Evolutionary conservation across 1,284 basidiomycete genomes (phyloP), one percentile per base, ranked within the genome.

Genomic region (Coniophora puteana): DNA sequence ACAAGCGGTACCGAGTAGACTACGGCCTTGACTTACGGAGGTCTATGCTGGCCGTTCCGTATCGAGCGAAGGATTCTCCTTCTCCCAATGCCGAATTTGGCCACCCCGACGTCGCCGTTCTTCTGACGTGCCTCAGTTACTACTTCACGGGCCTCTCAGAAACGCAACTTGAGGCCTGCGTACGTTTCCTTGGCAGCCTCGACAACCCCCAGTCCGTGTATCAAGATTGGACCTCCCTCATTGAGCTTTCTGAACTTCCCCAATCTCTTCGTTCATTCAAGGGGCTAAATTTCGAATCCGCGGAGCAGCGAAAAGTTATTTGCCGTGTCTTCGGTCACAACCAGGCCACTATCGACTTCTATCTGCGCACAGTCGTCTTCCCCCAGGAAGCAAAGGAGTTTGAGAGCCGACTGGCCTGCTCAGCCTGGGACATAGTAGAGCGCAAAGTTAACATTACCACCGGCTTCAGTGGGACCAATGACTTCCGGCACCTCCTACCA

Each of bases 401-500:
- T 43, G 63, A 62, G 0, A 45, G 52, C 4, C 78, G 74, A 42
- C 47, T 80, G 1, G 53, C 67, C 3, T 69, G 74, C 6, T 75
- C 71, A 8, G 68, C 65, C 0, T 79, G 77, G 76, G 76, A 79
- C 55, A 52, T 79, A 26, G 74, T 69, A 1, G 66, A 68, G 42
- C 12, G 21, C 14, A 61, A 7, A 7, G 35, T 21, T 3, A 30
- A 16, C 21, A 24, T 3, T 14, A 68, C 58, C 4, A 78, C 72
- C 2, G 77, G 77, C 0, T 80, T 79, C 49, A 78, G 74, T 33
- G 77, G 77, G 8, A 78, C 76, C 1, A 79, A 78, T 36, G 76
- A 79, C 48, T 69, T 68, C 24, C 62, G 57, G 31, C 68, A 74
- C 42, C 53, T 79, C 1, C 55, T 78, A 3, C 76, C 76, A 0